A percentile compares a stretch with the other conserved stretches of the same genome.
Conservation (phyloP, 768 basidiomycete genomes). For the Podaxis pistillaris region DNA sequence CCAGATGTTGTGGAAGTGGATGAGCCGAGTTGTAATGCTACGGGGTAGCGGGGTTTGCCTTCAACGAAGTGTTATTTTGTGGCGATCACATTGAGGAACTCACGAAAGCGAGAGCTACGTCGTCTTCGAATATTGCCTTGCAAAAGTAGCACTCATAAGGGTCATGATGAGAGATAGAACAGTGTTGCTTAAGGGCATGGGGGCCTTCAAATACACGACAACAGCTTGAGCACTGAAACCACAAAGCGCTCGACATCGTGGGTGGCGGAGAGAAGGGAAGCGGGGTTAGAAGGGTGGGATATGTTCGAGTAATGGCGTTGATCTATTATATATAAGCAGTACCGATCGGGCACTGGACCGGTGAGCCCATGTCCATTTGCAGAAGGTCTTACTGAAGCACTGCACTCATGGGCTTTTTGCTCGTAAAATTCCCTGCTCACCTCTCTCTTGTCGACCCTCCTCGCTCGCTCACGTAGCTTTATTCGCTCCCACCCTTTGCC, state of each 20-base stretch:
- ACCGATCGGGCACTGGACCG: too few species aligned
- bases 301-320: too few species aligned
- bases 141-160: neutral
- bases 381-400: too few species aligned
- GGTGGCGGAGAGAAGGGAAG: too few species aligned
- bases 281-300: too few species aligned
- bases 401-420: too few species aligned
- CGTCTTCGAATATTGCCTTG: neutral
- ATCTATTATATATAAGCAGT: too few species aligned
- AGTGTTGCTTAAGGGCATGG: neutral
- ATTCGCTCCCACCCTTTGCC: too few species aligned
- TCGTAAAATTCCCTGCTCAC: too few species aligned
- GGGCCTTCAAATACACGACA: neutral
- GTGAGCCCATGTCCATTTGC: too few species aligned
- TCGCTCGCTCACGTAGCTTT: too few species aligned
- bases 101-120: neutral
- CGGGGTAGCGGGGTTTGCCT: neutral
- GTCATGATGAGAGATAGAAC: neutral
- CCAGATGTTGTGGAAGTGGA: neutral
- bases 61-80: neutral
- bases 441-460: too few species aligned
- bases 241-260: neutral
- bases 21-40: neutral
- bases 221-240: neutral
- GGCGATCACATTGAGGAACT: neutral